Evolutionary conservation across 805 yeast species (phyloP).

Genomic region (Metschnikowia amazonensis): DNA sequence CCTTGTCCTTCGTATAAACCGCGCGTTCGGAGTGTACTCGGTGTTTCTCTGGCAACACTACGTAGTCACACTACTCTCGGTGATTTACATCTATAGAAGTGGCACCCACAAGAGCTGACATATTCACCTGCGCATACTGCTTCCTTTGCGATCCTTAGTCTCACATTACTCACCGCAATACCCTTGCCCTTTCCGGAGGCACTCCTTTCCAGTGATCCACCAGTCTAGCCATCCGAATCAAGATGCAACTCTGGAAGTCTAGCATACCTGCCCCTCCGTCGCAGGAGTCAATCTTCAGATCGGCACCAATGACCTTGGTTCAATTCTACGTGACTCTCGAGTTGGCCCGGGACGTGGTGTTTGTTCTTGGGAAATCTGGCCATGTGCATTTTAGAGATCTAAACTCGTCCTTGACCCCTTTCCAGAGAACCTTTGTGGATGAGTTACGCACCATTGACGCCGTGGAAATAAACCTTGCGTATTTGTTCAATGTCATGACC

Average conservation of each 20-base stretch:
- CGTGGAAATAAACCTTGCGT: constrained; percentile 29
- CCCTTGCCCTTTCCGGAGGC: neutral
- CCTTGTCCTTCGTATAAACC: constrained; percentile 4
- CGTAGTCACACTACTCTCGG: neutral
- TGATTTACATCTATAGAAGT: neutral
- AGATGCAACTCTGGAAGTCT: constrained; percentile 9
- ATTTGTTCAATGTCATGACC: constrained; percentile 26
- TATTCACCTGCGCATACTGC: neutral
- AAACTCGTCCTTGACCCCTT: constrained; percentile 42
- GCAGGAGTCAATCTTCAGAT: constrained; percentile 40
- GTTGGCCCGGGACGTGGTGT: constrained; percentile 41
- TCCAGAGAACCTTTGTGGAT: constrained; percentile 43
- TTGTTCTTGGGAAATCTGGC: constrained; percentile 35
- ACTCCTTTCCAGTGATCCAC: neutral
- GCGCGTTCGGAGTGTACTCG: constrained; percentile 3
- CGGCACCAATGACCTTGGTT: constrained; percentile 48
- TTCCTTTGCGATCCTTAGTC: neutral
- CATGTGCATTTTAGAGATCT: constrained; percentile 47
- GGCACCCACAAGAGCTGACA: neutral
- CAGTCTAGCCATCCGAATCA: neutral
- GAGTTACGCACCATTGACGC: constrained; percentile 39
- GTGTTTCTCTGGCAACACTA: constrained; percentile 1
- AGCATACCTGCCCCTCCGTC: constrained; percentile 4
- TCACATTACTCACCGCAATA: neutral
- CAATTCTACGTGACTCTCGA: constrained; percentile 48